Conservation (phyloP, 108 stramenopile genomes). For the Cyclostephanos tholiformis region DNA sequence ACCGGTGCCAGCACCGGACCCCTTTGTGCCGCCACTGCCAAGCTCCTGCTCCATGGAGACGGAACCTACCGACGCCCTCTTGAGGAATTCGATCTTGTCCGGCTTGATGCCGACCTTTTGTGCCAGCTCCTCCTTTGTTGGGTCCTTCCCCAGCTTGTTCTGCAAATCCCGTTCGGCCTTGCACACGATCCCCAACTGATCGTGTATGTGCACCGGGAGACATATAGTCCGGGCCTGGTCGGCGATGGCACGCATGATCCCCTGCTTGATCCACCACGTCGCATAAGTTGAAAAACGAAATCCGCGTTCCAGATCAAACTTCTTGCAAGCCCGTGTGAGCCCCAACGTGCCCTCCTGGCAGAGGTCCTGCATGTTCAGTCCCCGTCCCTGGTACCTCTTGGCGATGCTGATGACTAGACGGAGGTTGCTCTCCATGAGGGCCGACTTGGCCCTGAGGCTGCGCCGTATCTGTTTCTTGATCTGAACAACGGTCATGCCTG, state of each 20-base stretch:
- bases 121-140: constrained; percentile 79
- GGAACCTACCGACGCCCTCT: constrained; percentile 65
- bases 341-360: constrained; percentile 96
- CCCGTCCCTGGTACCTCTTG: constrained; percentile 82
- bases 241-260: constrained; percentile 93
- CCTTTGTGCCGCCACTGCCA: constrained; percentile 70
- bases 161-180: constrained; percentile 76
- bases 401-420: constrained; percentile 91
- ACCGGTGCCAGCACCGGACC: constrained; percentile 73
- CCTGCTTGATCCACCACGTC: constrained; percentile 98
- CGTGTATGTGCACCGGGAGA: constrained; percentile 92
- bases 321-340: constrained; percentile 90
- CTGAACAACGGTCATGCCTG: constrained; percentile 81
- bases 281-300: constrained; percentile 98
- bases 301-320: constrained; percentile 93
- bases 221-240: constrained; percentile 91
- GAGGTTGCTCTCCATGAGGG: constrained; percentile 86
- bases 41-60: constrained; percentile 83
- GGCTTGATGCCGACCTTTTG: constrained; percentile 62
- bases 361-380: constrained; percentile 88
- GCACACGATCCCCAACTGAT: constrained; percentile 68
- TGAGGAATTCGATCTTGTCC: constrained; percentile 81
- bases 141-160: constrained; percentile 69
- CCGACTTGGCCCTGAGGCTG: constrained; percentile 83
- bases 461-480: constrained; percentile 90